Percentiles rank a stretch among this genome's conserved stretches.
phyloP scores from a whole-genome alignment of 2,329 filamentous ascomycete genomes.

The Coniella vitis region DNA sequence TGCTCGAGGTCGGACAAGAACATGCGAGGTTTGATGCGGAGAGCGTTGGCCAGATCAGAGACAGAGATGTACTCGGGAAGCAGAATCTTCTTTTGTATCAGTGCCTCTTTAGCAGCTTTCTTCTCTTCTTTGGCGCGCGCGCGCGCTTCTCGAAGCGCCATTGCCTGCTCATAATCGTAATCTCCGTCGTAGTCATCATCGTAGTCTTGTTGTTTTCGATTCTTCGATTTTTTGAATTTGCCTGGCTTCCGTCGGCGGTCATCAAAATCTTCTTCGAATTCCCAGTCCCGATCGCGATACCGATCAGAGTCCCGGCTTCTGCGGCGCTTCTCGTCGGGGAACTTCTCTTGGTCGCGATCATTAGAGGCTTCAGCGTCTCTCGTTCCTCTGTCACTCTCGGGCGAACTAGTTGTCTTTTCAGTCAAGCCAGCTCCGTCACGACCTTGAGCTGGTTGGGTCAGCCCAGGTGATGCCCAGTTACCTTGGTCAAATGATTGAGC shows the following conservation, averaged over 20 bases:
- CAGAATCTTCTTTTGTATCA: conserved; percentile 54
- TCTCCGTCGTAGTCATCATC: conserved; percentile 34
- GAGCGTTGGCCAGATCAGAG: conserved; percentile 67
- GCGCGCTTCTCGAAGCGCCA: conserved; percentile 30
- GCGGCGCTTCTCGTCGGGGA: neutral
- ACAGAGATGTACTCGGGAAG: conserved; percentile 90
- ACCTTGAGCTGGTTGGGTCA: no score
- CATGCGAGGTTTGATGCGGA: conserved; percentile 62
- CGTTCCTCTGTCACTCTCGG: neutral
- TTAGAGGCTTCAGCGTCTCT: neutral
- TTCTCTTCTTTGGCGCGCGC: conserved; percentile 37
- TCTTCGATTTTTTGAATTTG: conserved; percentile 4
- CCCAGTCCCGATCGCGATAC: conserved; percentile 11
- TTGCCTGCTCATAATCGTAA: conserved; percentile 30
- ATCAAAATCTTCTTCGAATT: neutral
- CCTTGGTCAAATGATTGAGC: no score
- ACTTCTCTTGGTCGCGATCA: neutral
- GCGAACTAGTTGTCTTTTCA: no score
- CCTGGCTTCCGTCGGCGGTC: neutral
- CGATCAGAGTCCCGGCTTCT: conserved; percentile 1
- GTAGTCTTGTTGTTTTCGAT: conserved; percentile 17
- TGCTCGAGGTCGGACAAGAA: conserved; percentile 73
- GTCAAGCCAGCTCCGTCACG: no score
- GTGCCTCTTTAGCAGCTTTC: conserved; percentile 31
- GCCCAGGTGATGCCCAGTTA: no score